phyloP scores from a whole-genome alignment of 768 basidiomycete species.

The Leccinum rimulosum region DNA sequence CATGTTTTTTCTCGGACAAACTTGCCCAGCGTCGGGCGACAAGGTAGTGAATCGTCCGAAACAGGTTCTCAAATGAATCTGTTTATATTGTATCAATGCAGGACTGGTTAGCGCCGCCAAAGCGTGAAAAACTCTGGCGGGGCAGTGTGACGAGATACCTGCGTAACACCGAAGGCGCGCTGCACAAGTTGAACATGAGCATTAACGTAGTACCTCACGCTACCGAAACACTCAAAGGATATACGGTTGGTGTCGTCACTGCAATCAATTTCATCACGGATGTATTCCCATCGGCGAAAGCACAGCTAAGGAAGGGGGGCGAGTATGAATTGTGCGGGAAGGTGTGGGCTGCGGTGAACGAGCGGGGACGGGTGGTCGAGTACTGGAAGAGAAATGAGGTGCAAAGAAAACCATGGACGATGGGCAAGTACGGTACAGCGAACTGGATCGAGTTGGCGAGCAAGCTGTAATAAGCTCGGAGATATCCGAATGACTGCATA shows the following conservation, averaged over 20 bases:
- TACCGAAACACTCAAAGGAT: slow-evolving; percentile 12
- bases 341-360: slow-evolving; percentile 19
- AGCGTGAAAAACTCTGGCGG: slow-evolving; percentile 21
- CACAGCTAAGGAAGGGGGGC: slow-evolving; percentile 10
- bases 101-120: slow-evolving; percentile 23
- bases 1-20: slow-evolving; percentile 19
- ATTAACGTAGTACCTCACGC: slow-evolving; percentile 13
- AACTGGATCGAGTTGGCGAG: slow-evolving; percentile 17
- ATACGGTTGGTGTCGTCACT: slow-evolving; percentile 16
- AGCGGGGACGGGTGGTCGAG: slow-evolving; percentile 12
- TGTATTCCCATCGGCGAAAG: slow-evolving; percentile 18
- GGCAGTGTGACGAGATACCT: slow-evolving; percentile 19
- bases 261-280: slow-evolving; percentile 23
- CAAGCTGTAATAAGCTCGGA: slow-evolving; percentile 23
- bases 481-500: slow-evolving; percentile 43
- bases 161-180: slow-evolving; percentile 22
- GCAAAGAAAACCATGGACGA: slow-evolving; percentile 14
- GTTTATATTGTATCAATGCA: slow-evolving; percentile 4
- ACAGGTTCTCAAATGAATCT: not conserved
- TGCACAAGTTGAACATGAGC: slow-evolving; percentile 10
- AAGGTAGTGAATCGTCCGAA: slow-evolving; percentile 9
- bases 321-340: slow-evolving; percentile 21
- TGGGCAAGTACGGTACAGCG: slow-evolving; percentile 13
- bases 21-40: slow-evolving; percentile 1
- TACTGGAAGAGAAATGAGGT: slow-evolving; percentile 18